phyloP scores from a whole-genome alignment of 495 filamentous ascomycete species.

The Penicillium bovifimosum region DNA sequence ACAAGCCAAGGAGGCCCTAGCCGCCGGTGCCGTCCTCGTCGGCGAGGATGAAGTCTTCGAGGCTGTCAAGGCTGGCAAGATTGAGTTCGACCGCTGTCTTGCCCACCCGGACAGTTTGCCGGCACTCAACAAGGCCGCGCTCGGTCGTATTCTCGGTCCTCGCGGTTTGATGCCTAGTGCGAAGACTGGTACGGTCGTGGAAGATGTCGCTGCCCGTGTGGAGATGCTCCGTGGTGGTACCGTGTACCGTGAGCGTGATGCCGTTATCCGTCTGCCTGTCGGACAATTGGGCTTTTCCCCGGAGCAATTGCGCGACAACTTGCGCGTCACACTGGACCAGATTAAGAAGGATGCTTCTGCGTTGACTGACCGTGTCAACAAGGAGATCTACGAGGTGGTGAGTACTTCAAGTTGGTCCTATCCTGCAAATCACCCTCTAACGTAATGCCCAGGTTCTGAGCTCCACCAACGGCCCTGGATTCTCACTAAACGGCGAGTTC shows the following conservation, averaged over 20 bases:
- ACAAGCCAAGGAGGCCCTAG: conserved; percentile 60
- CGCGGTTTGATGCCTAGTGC: conserved; percentile 84
- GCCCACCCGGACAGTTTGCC: conserved; percentile 72
- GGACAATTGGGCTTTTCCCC: conserved; percentile 89
- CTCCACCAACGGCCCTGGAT: conserved; percentile 78
- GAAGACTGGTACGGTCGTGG: conserved; percentile 84
- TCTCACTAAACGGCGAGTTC: conserved; percentile 78
- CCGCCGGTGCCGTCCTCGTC: conserved; percentile 71
- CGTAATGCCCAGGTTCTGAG: conserved; percentile 62
- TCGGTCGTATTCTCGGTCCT: conserved; percentile 82
- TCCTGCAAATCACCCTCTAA: conserved; percentile 6
- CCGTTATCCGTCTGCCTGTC: conserved; percentile 79
- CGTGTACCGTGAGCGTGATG: conserved; percentile 79
- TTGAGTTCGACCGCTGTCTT: conserved; percentile 85
- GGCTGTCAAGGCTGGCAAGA: conserved; percentile 61
- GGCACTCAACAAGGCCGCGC: conserved; percentile 66
- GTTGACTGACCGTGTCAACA: conserved; percentile 65
- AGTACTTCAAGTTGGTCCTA: conserved; percentile 15
- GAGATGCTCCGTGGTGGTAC: conserved; percentile 75
- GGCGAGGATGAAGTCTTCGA: conserved; percentile 85
- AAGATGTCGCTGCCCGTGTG: conserved; percentile 63
- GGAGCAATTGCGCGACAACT: conserved; percentile 76
- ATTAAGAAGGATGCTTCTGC: conserved; percentile 70
- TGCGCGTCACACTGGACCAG: conserved; percentile 67
- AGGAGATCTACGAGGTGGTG: conserved; percentile 86